Percentiles rank a stretch among this genome's conserved stretches.
These are phyloP conservation scores for Alternaria tenuissima DNA, from an alignment of 2,329 filamentous ascomycete species.

Conservation along the genomic window DNA sequence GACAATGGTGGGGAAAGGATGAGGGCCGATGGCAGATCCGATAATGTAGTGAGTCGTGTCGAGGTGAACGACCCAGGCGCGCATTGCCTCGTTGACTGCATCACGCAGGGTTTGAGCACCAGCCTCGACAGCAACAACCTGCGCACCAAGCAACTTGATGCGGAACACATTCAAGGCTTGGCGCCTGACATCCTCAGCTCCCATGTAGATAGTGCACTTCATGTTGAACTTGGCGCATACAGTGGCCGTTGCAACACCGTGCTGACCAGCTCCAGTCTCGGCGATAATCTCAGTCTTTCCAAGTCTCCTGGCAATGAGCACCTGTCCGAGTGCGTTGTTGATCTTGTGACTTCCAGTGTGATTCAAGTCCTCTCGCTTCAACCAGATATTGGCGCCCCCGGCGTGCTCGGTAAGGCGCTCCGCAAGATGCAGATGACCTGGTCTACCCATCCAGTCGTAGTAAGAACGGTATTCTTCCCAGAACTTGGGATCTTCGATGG, in stretches of 20 bases:
- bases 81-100: conserved; percentile 92
- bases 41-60: conserved; percentile 98
- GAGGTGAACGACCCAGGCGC: conserved; percentile 91
- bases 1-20: conserved; percentile 97
- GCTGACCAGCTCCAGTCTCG: conserved; percentile 96
- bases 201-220: conserved; percentile 99
- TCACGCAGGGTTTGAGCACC: conserved; percentile 72
- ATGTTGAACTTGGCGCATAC: conserved; percentile 98
- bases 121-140: conserved; percentile 90
- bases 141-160: conserved; percentile 93
- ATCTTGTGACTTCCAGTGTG: conserved; percentile 99
- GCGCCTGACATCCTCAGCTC: conserved; percentile 93
- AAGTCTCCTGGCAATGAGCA: conserved; percentile 82
- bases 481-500: conserved; percentile 86
- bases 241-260: conserved; percentile 96
- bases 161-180: conserved; percentile 98
- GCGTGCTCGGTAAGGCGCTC: conserved; percentile 87
- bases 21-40: conserved; percentile 94
- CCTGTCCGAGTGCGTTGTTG: conserved; percentile 96
- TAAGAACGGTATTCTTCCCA: conserved; percentile 97
- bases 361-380: conserved; percentile 97
- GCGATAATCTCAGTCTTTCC: conserved; percentile 98
- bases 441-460: conserved; percentile 96
- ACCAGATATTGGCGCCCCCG: conserved; percentile 93
- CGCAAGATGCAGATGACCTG: conserved; percentile 88